These are phyloP conservation scores for Tuber indicum DNA, from an alignment of 495 filamentous ascomycete species.

Conservation along the genomic window DNA sequence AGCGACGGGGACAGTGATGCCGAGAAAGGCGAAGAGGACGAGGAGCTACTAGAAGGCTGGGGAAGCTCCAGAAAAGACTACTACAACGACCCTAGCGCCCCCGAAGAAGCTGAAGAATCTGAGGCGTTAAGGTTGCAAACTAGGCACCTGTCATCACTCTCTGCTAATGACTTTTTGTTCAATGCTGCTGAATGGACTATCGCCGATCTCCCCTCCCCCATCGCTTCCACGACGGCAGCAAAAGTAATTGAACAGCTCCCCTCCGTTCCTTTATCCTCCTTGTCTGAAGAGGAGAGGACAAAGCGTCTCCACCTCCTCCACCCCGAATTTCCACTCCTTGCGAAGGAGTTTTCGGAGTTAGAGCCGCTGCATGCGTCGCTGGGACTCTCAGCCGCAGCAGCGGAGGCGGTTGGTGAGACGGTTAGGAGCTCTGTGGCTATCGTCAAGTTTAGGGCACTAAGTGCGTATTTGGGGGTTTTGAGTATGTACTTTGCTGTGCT, in stretches of 20 bases:
- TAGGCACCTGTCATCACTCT: constrained; percentile 78
- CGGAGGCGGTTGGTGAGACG: constrained; percentile 46
- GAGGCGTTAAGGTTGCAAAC: constrained; percentile 81
- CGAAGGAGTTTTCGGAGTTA: constrained; percentile 68
- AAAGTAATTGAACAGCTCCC: constrained; percentile 75
- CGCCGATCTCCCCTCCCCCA: constrained; percentile 44
- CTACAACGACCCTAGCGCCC: constrained; percentile 85
- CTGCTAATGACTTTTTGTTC: constrained; percentile 84
- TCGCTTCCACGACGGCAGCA: constrained; percentile 42
- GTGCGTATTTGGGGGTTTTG: constrained; percentile 75
- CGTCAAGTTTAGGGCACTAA: constrained; percentile 66
- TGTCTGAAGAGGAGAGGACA: constrained; percentile 66
- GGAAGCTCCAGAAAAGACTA: constrained; percentile 82
- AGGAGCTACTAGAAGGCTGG: constrained; percentile 52
- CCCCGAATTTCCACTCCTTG: constrained; percentile 82
- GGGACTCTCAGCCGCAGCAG: constrained; percentile 51
- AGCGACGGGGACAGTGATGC: neutral
- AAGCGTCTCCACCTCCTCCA: constrained; percentile 72
- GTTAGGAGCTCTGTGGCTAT: constrained; percentile 51
- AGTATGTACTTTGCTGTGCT: constrained; percentile 91
- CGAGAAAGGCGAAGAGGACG: constrained; percentile 47
- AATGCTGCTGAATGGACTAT: constrained; percentile 78
- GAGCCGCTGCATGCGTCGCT: constrained; percentile 59
- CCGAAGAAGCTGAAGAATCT: constrained; percentile 73
- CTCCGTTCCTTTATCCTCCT: constrained; percentile 69